Evolutionary conservation across 1,284 basidiomycete species (phyloP).

Genomic region (Peniophora sp.): DNA sequence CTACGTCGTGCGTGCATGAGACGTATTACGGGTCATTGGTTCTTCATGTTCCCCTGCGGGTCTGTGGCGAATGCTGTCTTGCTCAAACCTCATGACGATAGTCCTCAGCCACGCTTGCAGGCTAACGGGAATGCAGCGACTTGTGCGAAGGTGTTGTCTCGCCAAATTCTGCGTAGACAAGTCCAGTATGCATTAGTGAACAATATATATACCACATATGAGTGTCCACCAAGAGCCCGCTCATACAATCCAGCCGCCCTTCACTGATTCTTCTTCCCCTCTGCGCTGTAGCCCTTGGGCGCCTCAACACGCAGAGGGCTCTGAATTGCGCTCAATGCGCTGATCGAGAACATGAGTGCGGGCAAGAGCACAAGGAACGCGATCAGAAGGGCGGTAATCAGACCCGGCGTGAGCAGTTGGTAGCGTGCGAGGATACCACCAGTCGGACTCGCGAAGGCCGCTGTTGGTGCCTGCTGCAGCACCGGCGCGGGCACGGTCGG

Average conservation of each 20-base stretch:
- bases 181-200: too few relatives aligned
- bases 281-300: slow-evolving; percentile 59
- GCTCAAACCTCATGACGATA: too few relatives aligned
- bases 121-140: too few relatives aligned
- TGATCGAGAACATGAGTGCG: slow-evolving; percentile 57
- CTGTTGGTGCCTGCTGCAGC: slow-evolving; percentile 15
- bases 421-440: slow-evolving; percentile 68
- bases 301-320: slow-evolving; percentile 55
- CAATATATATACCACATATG: too few relatives aligned
- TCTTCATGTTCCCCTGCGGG: too few relatives aligned
- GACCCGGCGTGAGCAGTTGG: slow-evolving; percentile 73
- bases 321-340: slow-evolving; percentile 70
- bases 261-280: slow-evolving; percentile 75
- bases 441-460: slow-evolving; percentile 25
- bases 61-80: too few relatives aligned
- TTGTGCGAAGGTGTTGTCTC: too few relatives aligned
- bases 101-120: too few relatives aligned
- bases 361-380: slow-evolving; percentile 69
- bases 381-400: slow-evolving; percentile 67
- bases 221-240: too few relatives aligned
- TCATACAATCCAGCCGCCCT: background rate
- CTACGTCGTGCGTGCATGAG: too few relatives aligned
- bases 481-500: slow-evolving; percentile 2
- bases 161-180: too few relatives aligned
- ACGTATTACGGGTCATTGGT: too few relatives aligned